A percentile compares a stretch with the other conserved stretches of the same genome.
Conservation (phyloP, 1,284 basidiomycete species). For the Fomitopsis betulina region DNA sequence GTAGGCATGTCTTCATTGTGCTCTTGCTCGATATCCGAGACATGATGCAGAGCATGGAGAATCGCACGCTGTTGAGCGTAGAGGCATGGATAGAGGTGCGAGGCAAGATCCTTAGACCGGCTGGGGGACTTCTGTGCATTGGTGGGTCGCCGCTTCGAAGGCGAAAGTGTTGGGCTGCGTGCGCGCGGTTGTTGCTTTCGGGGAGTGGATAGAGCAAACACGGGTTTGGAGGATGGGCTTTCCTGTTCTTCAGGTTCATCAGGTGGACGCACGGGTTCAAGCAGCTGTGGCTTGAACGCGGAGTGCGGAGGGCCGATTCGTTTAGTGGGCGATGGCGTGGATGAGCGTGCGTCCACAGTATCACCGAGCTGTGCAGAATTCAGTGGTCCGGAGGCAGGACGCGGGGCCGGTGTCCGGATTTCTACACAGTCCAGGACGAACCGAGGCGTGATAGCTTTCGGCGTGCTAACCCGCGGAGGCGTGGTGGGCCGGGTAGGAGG, state of each 20-base stretch:
- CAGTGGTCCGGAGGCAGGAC: constrained; percentile 13
- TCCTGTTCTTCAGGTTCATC: background rate
- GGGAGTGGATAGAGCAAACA: constrained; percentile 1
- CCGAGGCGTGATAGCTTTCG: constrained; percentile 21
- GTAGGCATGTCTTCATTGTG: constrained; percentile 32
- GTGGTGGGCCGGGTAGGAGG: constrained; percentile 20
- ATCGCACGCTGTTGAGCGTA: constrained; percentile 56
- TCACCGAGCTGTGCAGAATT: constrained; percentile 3
- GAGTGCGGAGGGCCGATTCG: background rate
- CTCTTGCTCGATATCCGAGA: constrained; percentile 17
- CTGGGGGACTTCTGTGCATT: constrained; percentile 16
- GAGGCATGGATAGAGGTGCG: constrained; percentile 39
- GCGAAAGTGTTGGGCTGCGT: constrained; percentile 8
- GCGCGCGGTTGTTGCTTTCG: background rate
- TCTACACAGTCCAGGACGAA: constrained; percentile 37
- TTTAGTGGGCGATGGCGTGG: constrained; percentile 12
- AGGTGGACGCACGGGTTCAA: background rate
- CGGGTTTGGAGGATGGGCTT: background rate
- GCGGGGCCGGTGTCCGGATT: constrained; percentile 27
- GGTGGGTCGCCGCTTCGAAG: constrained; percentile 23
- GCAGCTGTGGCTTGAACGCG: background rate
- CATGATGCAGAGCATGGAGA: constrained; percentile 40
- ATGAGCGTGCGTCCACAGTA: constrained; percentile 3
- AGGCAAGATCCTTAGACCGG: constrained; percentile 27
- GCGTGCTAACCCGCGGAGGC: constrained; percentile 19